Base-by-base conservation (phyloP, 2,329 filamentous ascomycete species). In the Penicillium sp. region DNA sequence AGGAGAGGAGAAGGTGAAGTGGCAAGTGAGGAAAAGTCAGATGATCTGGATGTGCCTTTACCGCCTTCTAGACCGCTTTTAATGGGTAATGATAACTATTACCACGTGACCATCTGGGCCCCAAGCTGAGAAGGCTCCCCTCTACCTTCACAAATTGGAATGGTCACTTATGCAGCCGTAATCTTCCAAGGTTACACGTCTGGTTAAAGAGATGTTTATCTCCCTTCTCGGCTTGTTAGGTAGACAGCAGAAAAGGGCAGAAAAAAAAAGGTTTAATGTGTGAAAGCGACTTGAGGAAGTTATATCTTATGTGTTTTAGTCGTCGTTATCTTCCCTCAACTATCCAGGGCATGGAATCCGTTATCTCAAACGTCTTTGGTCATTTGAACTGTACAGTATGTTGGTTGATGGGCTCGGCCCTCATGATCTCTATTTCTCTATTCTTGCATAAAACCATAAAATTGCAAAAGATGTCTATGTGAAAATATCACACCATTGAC, bases 11-110 rank as follows among this genome's bases (percentile, higher is more conserved):
- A 43, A 31, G 40, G 38, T 45, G 52, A 56, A 48, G 45, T 33
- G 52, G 45, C 38, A 43, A 43, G 43, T 52, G 41, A 45, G 46
- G 48, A 57, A 58, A 58, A 57, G 53, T 54, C 57, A 56, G 50
- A 55, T 53, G 47, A 48, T 47, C 24, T 31, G 21, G 10, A 2
- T 6, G 4, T 9, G 21, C 6, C 9, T 43, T 21, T 33, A 57
- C 57, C 56, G 57, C 56, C 31, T 26, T 6, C 2, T 8, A 34
- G 31, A 57, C 57, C 57, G 57, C 57, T 49, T 37, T 41, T n/a
- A 7, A 17, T 46, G 6, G 19, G 13, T 44, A 13, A 7, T 15
- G 19, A 2, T 21, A 13, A 2, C 3, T 1, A 8, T 3, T 13
- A 26, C 5, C 38, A 40, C 19, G 38, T 40, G 37, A 39, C 13